phyloP scores from a whole-genome alignment of 1,139 yeast genomes.

The Groenewaldozyma sp. region DNA sequence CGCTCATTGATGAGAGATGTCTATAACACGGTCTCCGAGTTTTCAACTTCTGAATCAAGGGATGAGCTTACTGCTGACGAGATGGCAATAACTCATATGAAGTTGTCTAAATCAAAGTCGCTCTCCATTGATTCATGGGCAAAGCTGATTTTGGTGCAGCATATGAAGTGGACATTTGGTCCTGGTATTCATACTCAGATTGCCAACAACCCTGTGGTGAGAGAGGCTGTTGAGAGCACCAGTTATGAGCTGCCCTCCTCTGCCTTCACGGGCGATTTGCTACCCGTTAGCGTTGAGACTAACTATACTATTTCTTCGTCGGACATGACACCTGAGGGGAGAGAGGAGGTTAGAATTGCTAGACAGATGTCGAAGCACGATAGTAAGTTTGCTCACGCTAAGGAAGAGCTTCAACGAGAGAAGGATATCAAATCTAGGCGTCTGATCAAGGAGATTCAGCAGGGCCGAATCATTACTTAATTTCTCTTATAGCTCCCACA shows the following conservation, averaged over 20 bases:
- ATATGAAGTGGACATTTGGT: constrained; percentile 63
- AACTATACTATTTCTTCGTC: not conserved
- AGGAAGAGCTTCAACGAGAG: constrained; percentile 10
- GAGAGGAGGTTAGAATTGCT: too few relatives aligned
- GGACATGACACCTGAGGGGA: constrained; percentile 1
- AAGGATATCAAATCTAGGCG: constrained; percentile 10
- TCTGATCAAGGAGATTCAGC: constrained; percentile 11
- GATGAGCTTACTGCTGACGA: constrained; percentile 29
- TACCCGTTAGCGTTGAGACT: not conserved
- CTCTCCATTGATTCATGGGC: constrained; percentile 61
- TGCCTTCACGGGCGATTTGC: not conserved
- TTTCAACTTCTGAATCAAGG: constrained; percentile 37
- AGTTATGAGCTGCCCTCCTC: constrained; percentile 6
- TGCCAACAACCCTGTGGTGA: constrained; percentile 40
- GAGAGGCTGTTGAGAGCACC: constrained; percentile 25
- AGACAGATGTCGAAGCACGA: constrained; percentile 1
- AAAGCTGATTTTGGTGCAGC: constrained; percentile 50
- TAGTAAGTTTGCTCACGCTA: constrained; percentile 7
- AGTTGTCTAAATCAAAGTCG: constrained; percentile 46
- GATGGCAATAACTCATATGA: constrained; percentile 45
- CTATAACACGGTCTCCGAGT: constrained; percentile 39
- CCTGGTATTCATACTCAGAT: constrained; percentile 58
- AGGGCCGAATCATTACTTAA: too few relatives aligned
- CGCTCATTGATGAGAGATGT: constrained; percentile 60
- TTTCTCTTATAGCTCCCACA: too few relatives aligned